A percentile compares a stretch with the other conserved stretches of the same genome.
Conservation (phyloP, 2,329 filamentous ascomycete species). For the Cephalotrichum gorgonifer region DNA sequence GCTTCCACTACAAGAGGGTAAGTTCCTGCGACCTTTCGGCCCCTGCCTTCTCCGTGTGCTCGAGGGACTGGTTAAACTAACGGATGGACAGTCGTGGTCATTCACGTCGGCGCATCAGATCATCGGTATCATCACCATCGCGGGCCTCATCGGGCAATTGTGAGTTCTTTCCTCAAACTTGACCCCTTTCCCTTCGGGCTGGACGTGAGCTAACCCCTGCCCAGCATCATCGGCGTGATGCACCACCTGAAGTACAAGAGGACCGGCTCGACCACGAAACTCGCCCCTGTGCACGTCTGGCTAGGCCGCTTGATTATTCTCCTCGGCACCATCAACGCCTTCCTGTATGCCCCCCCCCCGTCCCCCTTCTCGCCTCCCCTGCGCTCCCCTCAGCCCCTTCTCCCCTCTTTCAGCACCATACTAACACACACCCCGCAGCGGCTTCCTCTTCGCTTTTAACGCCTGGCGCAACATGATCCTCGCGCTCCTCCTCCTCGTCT, state of each 20-base stretch:
- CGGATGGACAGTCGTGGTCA: constrained; percentile 32
- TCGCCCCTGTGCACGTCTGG: constrained; percentile 45
- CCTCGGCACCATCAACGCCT: constrained; percentile 44
- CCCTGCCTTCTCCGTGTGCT: not conserved
- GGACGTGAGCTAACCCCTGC: not conserved
- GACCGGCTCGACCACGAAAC: constrained; percentile 35
- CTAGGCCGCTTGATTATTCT: constrained; percentile 43
- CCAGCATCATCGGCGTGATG: constrained; percentile 35
- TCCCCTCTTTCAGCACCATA: too few species aligned
- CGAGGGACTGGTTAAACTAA: not conserved
- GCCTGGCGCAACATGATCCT: constrained; percentile 34
- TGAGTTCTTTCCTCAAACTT: not conserved
- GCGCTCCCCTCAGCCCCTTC: constrained; percentile 18
- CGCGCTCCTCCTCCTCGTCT: constrained; percentile 33
- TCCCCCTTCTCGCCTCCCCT: not conserved
- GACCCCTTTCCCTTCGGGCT: not conserved
- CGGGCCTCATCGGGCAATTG: constrained; percentile 41
- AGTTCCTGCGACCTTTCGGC: constrained; percentile 15
- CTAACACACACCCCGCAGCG: constrained; percentile 22
- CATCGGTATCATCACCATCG: constrained; percentile 43
- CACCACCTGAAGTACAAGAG: constrained; percentile 44
- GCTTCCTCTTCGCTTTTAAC: constrained; percentile 46
- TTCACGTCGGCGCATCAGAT: constrained; percentile 47
- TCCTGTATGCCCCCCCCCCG: constrained; percentile 31
- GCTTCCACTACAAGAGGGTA: constrained; percentile 45